Evolutionary conservation across 768 basidiomycete species (phyloP), one percentile per base, ranked within the genome.

Genomic region (Calocybe gangraenosa): DNA sequence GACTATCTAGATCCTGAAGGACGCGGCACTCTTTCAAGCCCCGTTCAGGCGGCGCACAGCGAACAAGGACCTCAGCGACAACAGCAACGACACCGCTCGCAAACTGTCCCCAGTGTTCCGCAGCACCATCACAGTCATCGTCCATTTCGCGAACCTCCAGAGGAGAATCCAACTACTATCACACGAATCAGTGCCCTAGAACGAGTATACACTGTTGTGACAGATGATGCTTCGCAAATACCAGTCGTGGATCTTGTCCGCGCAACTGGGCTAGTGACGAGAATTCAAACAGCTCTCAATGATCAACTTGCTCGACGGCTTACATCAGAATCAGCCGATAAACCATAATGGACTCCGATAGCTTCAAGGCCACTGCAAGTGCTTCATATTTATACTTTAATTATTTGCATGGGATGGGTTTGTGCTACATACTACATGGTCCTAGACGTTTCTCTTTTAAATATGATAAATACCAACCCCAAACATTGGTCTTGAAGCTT

Each of bases 241-340:
- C 65, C 74, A 13, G 60, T 74, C 19, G 62, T 74, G 18, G 77
- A 79, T 49, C 65, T 81, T 11, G 50, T 74, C 11, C 68, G 70
- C 20, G 76, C 75, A 7, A 67, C 70, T 14, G 63, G 55, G 28
- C 51, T 79, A 22, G 69, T 74, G 3, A 67, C 74, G 49, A 64
- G 69, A 52, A 73, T 82, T 14, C 70, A 73, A 31, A 61, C 64
- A 13, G 64, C 65, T 22, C 52, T 81, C 47, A 74, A 69, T 22
- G 73, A 74, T 48, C 67, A 73, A 52, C 64, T 79, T 55, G 57
- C 57, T 34, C 66, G 62, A 50, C 70, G 66, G 52, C 46, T 71
- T 34, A 38, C 32, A 3, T 17, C 15, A 8, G 22, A 28, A 28
- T 19, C 39, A 49, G 50, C 8, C 48, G 44, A 23, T 30, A 34